A percentile compares a stretch with the other conserved stretches of the same genome.
phyloP scores from a whole-genome alignment of 2,329 filamentous ascomycete genomes.

The Colletotrichum sp. region DNA sequence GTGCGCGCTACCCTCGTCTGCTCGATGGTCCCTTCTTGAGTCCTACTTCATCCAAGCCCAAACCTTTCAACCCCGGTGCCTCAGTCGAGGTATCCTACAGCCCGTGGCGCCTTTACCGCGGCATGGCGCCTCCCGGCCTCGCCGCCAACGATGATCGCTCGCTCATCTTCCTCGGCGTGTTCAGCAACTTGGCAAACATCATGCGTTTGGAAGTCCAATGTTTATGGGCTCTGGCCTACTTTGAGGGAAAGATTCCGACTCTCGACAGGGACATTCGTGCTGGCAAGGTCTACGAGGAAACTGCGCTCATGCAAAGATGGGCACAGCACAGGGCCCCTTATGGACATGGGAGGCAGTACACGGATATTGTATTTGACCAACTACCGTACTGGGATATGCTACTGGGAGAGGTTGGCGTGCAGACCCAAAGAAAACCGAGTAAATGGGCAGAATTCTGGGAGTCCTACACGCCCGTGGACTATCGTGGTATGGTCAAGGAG shows the following conservation, averaged over 20 bases:
- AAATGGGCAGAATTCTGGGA: conserved; percentile 43
- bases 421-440: conserved; percentile 39
- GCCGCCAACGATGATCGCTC: conserved; percentile 42
- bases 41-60: conserved; percentile 9
- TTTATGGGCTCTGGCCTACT: conserved; percentile 62
- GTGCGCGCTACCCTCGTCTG: conserved; percentile 18
- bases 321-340: conserved; percentile 54
- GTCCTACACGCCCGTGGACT: conserved; percentile 51
- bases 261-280: not conserved
- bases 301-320: conserved; percentile 57
- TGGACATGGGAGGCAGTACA: conserved; percentile 53
- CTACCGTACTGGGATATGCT: conserved; percentile 63
- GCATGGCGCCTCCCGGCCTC: conserved; percentile 27
- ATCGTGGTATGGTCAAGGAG: conserved; percentile 46
- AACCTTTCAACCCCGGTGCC: conserved; percentile 20
- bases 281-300: conserved; percentile 33
- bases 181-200: conserved; percentile 48
- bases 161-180: conserved; percentile 53
- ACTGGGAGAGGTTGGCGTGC: conserved; percentile 57
- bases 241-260: conserved; percentile 48
- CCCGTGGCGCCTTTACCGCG: conserved; percentile 30
- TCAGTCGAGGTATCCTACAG: conserved; percentile 19
- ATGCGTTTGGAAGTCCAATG: conserved; percentile 51
- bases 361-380: conserved; percentile 64
- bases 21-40: conserved; percentile 11